Conservation (phyloP, 177 flowering plant genomes). For the Vitis hybrid region DNA sequence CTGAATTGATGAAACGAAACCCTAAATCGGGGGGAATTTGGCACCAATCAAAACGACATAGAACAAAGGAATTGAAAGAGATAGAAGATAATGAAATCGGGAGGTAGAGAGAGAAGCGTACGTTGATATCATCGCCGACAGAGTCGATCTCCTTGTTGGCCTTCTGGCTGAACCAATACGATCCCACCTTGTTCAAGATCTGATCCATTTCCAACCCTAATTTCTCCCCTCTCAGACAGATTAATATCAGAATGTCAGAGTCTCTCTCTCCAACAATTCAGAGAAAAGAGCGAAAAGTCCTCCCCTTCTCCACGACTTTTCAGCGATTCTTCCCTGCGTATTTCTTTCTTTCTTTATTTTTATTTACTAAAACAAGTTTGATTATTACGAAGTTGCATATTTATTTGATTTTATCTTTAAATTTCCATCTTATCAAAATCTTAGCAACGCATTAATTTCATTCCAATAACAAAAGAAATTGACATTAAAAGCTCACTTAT, state of each 20-base stretch:
- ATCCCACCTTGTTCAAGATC: constrained; percentile 80
- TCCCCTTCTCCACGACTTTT: background rate
- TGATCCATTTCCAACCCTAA: constrained; percentile 50
- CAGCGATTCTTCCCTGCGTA: background rate
- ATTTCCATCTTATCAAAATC: too few species aligned
- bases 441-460: too few species aligned
- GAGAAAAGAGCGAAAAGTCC: background rate
- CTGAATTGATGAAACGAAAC: background rate
- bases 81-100: too few species aligned
- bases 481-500: too few species aligned
- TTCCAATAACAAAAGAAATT: too few species aligned
- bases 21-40: background rate
- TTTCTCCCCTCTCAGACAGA: background rate
- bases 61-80: background rate
- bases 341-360: background rate
- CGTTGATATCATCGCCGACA: constrained; percentile 87
- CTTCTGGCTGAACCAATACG: constrained; percentile 73
- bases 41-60: background rate
- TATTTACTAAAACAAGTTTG: too few species aligned
- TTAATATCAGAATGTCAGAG: too few species aligned
- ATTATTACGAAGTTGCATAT: too few species aligned
- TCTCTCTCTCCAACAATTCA: background rate
- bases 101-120: constrained; percentile 18
- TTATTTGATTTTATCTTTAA: too few species aligned
- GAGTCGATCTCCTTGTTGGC: constrained; percentile 83